A percentile compares a stretch with the other conserved stretches of the same genome.
These are phyloP conservation scores for Urochloa ruziziensis DNA, from an alignment of 176 grass and related monocot genomes.

Conservation along the genomic window DNA sequence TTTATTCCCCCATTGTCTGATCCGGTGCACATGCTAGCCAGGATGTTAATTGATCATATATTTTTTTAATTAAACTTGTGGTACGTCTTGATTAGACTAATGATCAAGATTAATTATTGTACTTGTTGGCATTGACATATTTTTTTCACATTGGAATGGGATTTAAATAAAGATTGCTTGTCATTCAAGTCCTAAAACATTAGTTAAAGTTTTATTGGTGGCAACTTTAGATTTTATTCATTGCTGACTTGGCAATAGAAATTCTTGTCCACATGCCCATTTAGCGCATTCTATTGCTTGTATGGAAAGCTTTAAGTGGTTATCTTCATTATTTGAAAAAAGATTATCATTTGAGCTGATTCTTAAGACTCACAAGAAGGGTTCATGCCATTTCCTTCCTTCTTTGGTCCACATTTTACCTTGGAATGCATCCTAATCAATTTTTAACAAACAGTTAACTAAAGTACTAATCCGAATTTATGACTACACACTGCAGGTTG, in stretches of 20 bases:
- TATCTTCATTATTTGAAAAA: not conserved
- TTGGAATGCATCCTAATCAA: not conserved
- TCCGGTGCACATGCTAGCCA: slow-evolving; percentile 26
- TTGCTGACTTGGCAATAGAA: not conserved
- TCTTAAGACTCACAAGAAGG: not conserved
- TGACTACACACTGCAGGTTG: slow-evolving; percentile 47
- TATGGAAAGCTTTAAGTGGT: not conserved
- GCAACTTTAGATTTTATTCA: not conserved
- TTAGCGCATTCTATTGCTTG: not conserved
- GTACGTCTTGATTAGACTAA: not conserved
- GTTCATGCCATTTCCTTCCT: not conserved
- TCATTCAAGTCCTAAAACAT: not conserved
- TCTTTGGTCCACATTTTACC: not conserved
- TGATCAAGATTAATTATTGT: not conserved
- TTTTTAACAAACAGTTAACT: not conserved
- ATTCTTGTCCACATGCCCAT: not conserved
- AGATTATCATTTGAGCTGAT: not conserved
- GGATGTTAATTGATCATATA: slow-evolving; percentile 1
- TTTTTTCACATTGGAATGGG: not conserved
- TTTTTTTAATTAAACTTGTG: not conserved
- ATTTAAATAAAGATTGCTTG: slow-evolving; percentile 14
- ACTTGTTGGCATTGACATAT: not conserved
- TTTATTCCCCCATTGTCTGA: slow-evolving; percentile 15
- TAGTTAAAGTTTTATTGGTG: not conserved
- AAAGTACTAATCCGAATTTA: slow-evolving; percentile 9